A percentile compares a stretch with the other conserved stretches of the same genome.
phyloP scores from a whole-genome alignment of 1,284 basidiomycete species.

The Stygiomarasmius scandens region DNA sequence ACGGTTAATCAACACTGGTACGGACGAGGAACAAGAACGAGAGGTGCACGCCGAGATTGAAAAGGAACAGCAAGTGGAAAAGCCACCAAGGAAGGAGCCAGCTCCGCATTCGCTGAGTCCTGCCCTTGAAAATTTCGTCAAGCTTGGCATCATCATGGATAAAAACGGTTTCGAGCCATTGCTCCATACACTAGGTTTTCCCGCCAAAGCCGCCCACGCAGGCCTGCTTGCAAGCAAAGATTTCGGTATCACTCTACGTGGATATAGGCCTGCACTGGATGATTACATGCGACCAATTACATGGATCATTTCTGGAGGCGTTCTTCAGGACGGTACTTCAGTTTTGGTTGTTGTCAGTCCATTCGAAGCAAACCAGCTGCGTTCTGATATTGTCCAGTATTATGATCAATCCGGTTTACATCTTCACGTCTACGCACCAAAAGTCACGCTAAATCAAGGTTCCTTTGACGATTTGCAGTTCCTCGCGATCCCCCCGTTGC shows the following conservation, averaged over 20 bases:
- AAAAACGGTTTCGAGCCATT: background rate
- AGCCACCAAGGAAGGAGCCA: slow-evolving; percentile 28
- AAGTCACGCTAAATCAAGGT: slow-evolving; percentile 34
- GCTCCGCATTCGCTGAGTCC: slow-evolving; percentile 30
- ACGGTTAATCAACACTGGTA: slow-evolving; percentile 16
- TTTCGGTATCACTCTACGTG: background rate
- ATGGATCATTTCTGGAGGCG: slow-evolving; percentile 18
- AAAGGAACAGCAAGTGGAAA: slow-evolving; percentile 39
- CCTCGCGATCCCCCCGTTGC: slow-evolving; percentile 32
- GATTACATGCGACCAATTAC: slow-evolving; percentile 35
- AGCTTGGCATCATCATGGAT: slow-evolving; percentile 22
- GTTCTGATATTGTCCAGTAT: slow-evolving; percentile 39
- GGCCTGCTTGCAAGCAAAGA: background rate
- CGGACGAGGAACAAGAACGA: slow-evolving; percentile 54
- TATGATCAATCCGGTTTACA: slow-evolving; percentile 28
- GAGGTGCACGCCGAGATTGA: slow-evolving; percentile 49
- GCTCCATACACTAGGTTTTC: background rate
- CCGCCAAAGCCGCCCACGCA: background rate
- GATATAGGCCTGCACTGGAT: background rate
- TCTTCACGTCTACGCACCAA: slow-evolving; percentile 50
- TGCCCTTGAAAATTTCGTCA: slow-evolving; percentile 25
- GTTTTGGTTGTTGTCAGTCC: slow-evolving; percentile 45
- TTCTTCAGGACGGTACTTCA: background rate
- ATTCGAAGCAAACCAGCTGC: slow-evolving; percentile 43
- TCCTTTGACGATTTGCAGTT: slow-evolving; percentile 43